These are phyloP conservation scores for Fragaria vesca DNA, from an alignment of 306 rosid species.

Conservation along the genomic window DNA sequence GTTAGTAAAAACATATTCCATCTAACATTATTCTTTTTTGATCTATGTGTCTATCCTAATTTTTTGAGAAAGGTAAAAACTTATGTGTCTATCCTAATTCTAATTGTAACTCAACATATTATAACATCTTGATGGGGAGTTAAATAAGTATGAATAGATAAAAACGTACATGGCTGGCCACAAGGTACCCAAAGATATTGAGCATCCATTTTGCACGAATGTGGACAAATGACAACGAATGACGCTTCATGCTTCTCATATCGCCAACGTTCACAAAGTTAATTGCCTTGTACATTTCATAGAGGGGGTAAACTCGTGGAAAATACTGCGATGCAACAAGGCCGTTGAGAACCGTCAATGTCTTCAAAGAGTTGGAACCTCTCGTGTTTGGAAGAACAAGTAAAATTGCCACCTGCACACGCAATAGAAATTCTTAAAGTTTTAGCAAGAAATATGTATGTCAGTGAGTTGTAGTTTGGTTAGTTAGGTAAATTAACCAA, in stretches of 20 bases:
- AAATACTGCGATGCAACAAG: neutral
- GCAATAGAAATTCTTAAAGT: neutral
- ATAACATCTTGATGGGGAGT: too few relatives aligned
- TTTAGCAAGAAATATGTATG: too few relatives aligned
- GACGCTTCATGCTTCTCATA: neutral
- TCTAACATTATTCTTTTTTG: too few relatives aligned
- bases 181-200: neutral
- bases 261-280: neutral
- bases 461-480: too few relatives aligned
- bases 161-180: neutral
- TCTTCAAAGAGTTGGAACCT: neutral
- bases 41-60: too few relatives aligned
- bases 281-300: neutral
- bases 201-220: too few relatives aligned
- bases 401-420: constrained; percentile 23
- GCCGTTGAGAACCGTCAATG: neutral
- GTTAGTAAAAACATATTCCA: too few relatives aligned
- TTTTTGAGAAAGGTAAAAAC: too few relatives aligned
- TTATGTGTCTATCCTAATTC: too few relatives aligned
- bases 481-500: too few relatives aligned
- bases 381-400: neutral
- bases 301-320: neutral
- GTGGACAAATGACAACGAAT: neutral
- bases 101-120: too few relatives aligned
- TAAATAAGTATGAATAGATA: too few relatives aligned